Evolutionary conservation across 2,329 filamentous ascomycete genomes (phyloP).

Genomic region (Verticillium dahliae): DNA sequence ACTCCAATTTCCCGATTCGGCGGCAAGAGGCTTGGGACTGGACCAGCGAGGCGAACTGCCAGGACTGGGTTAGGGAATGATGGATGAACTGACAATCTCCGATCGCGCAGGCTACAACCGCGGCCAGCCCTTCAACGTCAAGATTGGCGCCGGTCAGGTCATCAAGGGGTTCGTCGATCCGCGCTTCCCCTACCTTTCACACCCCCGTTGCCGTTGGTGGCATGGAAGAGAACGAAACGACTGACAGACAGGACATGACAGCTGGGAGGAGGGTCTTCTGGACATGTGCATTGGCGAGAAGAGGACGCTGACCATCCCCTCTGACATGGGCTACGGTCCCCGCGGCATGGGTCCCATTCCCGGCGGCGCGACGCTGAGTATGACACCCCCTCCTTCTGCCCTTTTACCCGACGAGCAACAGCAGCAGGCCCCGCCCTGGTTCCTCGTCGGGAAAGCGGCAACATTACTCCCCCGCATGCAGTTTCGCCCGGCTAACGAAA

Average conservation of each 20-base stretch:
- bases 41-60: neutral
- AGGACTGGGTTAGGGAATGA: neutral
- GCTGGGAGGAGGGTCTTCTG: constrained; percentile 84
- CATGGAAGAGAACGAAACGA: neutral
- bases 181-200: neutral
- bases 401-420: neutral
- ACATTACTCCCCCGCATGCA: neutral
- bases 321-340: constrained; percentile 75
- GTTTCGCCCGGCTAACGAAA: neutral
- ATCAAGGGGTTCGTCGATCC: constrained; percentile 68
- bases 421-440: no score
- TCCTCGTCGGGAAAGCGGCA: neutral
- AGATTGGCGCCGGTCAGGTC: constrained; percentile 72
- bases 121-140: constrained; percentile 69
- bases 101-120: constrained; percentile 60
- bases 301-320: constrained; percentile 83
- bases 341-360: constrained; percentile 76
- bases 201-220: neutral
- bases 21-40: neutral
- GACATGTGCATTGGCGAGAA: constrained; percentile 97
- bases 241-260: constrained; percentile 24
- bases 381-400: constrained; percentile 15
- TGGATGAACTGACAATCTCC: neutral
- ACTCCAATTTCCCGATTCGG: no score
- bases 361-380: constrained; percentile 68